These are phyloP conservation scores for Diutina rugosa DNA, from an alignment of 1,139 yeast genomes.

Conservation along the genomic window DNA sequence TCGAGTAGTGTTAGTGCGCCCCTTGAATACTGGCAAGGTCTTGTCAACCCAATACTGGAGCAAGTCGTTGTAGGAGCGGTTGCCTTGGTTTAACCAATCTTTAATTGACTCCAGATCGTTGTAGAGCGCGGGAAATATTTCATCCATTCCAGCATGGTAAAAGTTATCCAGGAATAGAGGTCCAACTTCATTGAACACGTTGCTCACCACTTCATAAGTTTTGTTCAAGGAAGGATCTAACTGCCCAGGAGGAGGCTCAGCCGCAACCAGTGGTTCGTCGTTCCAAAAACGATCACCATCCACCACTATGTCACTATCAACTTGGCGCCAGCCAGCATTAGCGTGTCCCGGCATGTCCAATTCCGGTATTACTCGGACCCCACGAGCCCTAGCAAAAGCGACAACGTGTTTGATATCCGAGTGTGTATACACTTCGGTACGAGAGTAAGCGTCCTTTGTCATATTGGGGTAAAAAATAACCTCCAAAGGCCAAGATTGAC, in stretches of 20 bases:
- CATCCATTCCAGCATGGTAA: constrained; percentile 38
- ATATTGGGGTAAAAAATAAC: constrained; percentile 24
- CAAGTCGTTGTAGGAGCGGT: constrained; percentile 18
- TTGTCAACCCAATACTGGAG: constrained; percentile 27
- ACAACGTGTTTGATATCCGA: constrained; percentile 19
- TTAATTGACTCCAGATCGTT: constrained; percentile 16
- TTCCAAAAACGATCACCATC: constrained; percentile 25
- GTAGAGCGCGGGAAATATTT: constrained; percentile 25
- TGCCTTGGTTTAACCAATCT: constrained; percentile 17
- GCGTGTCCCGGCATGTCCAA: constrained; percentile 38
- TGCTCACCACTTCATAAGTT: constrained; percentile 21
- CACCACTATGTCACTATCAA: constrained; percentile 20
- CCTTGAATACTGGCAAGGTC: constrained; percentile 17
- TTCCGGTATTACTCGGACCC: constrained; percentile 34
- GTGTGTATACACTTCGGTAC: constrained; percentile 19
- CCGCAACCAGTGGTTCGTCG: constrained; percentile 19
- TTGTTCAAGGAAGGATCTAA: constrained; percentile 23
- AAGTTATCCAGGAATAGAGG: constrained; percentile 21
- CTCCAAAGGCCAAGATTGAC: constrained; percentile 35
- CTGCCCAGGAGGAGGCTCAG: constrained; percentile 38
- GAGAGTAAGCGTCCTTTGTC: constrained; percentile 30
- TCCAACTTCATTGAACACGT: constrained; percentile 25
- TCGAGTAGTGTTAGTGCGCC: constrained; percentile 9
- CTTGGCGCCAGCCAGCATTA: constrained; percentile 28
- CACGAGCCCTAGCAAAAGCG: constrained; percentile 23